Percentiles rank a stretch among this genome's conserved stretches.
phyloP scores from a whole-genome alignment of 1,284 basidiomycete species.

The Porogramme epimiltina region DNA sequence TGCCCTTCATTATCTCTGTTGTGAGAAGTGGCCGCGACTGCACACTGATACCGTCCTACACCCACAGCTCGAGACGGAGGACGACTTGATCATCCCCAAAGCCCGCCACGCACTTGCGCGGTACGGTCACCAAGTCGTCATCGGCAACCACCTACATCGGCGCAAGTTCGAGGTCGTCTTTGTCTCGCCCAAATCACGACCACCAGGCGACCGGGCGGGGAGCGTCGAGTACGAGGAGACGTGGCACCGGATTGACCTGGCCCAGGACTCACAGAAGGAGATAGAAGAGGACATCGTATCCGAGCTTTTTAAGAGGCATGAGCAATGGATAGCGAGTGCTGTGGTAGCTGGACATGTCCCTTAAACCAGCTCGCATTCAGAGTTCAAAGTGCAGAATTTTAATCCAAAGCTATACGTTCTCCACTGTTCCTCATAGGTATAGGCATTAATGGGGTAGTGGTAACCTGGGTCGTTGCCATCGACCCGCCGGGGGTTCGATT shows the following conservation, averaged over 20 bases:
- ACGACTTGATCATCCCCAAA: conserved; percentile 84
- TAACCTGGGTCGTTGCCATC: conserved; percentile 35
- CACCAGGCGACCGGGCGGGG: not conserved
- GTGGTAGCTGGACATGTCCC: not conserved
- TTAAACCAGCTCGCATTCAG: too few species aligned
- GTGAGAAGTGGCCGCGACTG: not conserved
- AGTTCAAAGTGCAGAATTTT: too few species aligned
- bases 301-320: conserved; percentile 77
- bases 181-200: conserved; percentile 47
- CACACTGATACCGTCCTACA: not conserved
- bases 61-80: conserved; percentile 91
- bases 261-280: conserved; percentile 57
- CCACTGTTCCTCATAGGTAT: not conserved
- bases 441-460: conserved; percentile 27
- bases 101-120: conserved; percentile 85
- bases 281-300: conserved; percentile 92
- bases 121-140: conserved; percentile 97
- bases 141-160: conserved; percentile 90
- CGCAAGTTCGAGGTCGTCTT: conserved; percentile 94
- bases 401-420: too few species aligned
- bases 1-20: not conserved
- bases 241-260: conserved; percentile 73
- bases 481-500: conserved; percentile 81
- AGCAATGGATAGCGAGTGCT: conserved; percentile 56
- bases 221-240: conserved; percentile 52